phyloP scores from a whole-genome alignment of 805 yeast species.

The Pichia cephalocereana region DNA sequence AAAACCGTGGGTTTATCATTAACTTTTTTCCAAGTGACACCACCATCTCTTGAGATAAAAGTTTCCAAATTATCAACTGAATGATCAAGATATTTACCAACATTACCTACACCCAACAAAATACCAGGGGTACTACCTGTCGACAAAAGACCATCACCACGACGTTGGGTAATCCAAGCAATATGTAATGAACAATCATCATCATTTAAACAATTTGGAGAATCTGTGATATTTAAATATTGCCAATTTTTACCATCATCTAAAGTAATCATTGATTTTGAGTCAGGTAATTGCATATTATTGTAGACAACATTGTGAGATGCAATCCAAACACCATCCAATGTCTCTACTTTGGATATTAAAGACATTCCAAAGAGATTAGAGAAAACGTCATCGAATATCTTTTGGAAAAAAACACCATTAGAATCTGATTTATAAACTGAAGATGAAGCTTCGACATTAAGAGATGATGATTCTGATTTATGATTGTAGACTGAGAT shows the following conservation, averaged over 20 bases:
- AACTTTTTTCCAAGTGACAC: slow-evolving; percentile 57
- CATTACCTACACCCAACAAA: slow-evolving; percentile 65
- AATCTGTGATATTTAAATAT: slow-evolving; percentile 35
- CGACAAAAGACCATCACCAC: slow-evolving; percentile 34
- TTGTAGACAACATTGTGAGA: slow-evolving; percentile 15
- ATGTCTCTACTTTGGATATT: slow-evolving; percentile 36
- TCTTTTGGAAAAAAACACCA: slow-evolving; percentile 43
- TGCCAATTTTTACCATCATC: slow-evolving; percentile 51
- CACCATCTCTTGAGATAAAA: slow-evolving; percentile 68
- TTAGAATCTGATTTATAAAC: slow-evolving; percentile 48
- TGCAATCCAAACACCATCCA: slow-evolving; percentile 58
- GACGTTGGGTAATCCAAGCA: slow-evolving; percentile 24
- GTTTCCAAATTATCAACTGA: slow-evolving; percentile 26
- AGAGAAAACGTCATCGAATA: slow-evolving; percentile 31
- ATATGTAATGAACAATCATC: slow-evolving; percentile 44
- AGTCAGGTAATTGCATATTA: slow-evolving; percentile 13
- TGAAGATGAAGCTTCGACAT: slow-evolving; percentile 19
- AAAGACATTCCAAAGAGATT: slow-evolving; percentile 30
- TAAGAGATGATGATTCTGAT: slow-evolving; percentile 4
- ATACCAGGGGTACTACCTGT: slow-evolving; percentile 51
- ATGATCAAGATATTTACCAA: slow-evolving; percentile 47
- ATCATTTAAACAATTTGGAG: slow-evolving; percentile 32
- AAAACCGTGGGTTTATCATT: slow-evolving; percentile 43
- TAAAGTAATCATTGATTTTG: slow-evolving; percentile 32
- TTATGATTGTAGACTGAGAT: slow-evolving; percentile 28